These are phyloP conservation scores for Kokia cookei DNA, from an alignment of 441 rosid species.

Conservation along the genomic window DNA sequence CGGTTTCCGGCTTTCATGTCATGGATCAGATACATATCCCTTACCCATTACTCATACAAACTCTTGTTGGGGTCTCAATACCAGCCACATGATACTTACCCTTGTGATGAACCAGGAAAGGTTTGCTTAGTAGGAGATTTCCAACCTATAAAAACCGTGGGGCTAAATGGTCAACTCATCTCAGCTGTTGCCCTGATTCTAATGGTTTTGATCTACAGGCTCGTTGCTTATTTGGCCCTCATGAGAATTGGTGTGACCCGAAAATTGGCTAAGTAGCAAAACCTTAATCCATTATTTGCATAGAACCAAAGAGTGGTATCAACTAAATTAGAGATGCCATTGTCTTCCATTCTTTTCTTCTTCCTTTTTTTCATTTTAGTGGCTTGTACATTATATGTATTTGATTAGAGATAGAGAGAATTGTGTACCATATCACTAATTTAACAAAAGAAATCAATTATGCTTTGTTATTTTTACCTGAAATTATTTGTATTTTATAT, in stretches of 20 bases:
- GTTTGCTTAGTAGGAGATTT: slow-evolving; percentile 39
- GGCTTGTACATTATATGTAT: neutral
- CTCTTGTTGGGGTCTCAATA: slow-evolving; percentile 42
- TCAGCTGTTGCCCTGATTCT: slow-evolving; percentile 25
- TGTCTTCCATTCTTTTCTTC: neutral
- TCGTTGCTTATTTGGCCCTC: slow-evolving; percentile 41
- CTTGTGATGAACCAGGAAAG: slow-evolving; percentile 14
- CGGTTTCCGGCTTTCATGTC: slow-evolving; percentile 39
- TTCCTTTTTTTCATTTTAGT: neutral
- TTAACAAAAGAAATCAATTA: neutral
- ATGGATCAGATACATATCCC: slow-evolving; percentile 40
- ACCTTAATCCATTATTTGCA: neutral
- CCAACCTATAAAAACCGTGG: slow-evolving; percentile 32
- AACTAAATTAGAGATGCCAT: neutral
- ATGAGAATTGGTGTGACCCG: slow-evolving; percentile 29
- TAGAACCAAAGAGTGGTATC: neutral
- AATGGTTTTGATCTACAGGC: slow-evolving; percentile 39
- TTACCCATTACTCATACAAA: slow-evolving; percentile 32
- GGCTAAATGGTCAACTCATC: slow-evolving; percentile 27
- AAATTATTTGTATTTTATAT: no score
- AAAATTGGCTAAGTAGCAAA: neutral
- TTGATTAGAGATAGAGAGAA: neutral
- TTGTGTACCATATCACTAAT: neutral
- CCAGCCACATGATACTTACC: slow-evolving; percentile 25
- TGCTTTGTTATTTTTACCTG: neutral